Conservation (phyloP, 352 stramenopile genomes). For the Phytophthora megakarya region DNA sequence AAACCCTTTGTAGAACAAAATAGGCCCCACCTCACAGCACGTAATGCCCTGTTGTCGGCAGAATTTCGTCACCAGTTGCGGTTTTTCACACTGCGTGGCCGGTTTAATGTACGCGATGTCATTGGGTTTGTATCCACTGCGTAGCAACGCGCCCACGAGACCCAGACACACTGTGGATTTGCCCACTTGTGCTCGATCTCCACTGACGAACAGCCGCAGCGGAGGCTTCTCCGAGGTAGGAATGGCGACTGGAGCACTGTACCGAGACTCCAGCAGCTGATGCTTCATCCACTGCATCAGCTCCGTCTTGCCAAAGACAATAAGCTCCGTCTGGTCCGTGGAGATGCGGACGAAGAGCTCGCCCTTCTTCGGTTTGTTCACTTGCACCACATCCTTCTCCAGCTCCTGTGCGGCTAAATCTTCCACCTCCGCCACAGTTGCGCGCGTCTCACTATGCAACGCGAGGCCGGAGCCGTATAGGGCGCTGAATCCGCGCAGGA, state of each 20-base stretch:
- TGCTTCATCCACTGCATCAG: conserved; percentile 43
- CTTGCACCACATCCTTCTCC: conserved; percentile 14
- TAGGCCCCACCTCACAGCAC: conserved; percentile 91
- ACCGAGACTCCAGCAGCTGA: conserved; percentile 42
- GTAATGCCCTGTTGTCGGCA: conserved; percentile 90
- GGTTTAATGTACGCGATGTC: conserved; percentile 99
- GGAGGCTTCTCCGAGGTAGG: conserved; percentile 6
- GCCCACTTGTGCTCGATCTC: conserved; percentile 91
- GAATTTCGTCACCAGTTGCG: conserved; percentile 94
- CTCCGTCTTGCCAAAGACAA: conserved; percentile 35
- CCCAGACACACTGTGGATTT: conserved; percentile 97
- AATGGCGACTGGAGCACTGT: not conserved
- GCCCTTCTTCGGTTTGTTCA: conserved; percentile 15
- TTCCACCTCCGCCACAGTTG: conserved; percentile 23
- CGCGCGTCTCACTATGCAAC: conserved; percentile 33
- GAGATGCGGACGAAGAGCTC: conserved; percentile 38
- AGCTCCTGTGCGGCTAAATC: conserved; percentile 21
- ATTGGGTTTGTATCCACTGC: conserved; percentile 54
- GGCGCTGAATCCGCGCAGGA: conserved; percentile 59
- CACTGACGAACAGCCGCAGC: conserved; percentile 75
- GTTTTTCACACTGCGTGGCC: conserved; percentile 96
- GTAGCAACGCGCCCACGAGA: conserved; percentile 90
- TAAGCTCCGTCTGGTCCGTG: conserved; percentile 24
- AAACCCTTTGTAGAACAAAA: conserved; percentile 98
- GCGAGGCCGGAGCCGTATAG: conserved; percentile 58